phyloP scores from a whole-genome alignment of 768 basidiomycete genomes.

The Macrolepiota dolichaula region DNA sequence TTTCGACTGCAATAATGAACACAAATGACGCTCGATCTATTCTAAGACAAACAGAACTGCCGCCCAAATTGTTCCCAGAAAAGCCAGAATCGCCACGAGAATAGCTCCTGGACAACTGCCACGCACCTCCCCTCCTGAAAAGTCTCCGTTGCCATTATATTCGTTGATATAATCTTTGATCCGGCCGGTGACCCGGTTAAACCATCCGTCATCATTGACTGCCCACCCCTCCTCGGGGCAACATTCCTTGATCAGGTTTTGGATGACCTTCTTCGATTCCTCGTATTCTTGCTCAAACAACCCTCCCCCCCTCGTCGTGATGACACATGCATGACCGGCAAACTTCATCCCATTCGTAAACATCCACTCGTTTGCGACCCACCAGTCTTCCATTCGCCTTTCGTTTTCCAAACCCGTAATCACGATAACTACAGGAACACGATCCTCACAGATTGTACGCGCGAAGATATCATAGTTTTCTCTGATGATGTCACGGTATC shows the following conservation, averaged over 20 bases:
- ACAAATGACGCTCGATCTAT: no score
- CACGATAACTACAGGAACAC: constrained; percentile 2
- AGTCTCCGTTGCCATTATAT: no score
- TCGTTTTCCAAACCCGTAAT: neutral
- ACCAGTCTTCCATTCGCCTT: neutral
- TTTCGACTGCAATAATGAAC: no score
- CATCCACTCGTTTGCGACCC: neutral
- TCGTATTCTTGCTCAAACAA: constrained; percentile 13
- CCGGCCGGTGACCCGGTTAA: no score
- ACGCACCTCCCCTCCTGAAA: no score
- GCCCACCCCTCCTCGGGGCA: neutral
- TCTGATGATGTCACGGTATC: neutral
- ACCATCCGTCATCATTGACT: neutral
- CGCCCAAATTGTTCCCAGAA: no score
- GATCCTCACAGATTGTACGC: neutral
- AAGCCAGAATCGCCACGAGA: no score
- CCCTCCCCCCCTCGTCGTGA: neutral
- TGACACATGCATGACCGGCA: constrained; percentile 7
- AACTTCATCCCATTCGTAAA: constrained; percentile 2
- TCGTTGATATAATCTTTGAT: no score
- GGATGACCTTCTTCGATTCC: constrained; percentile 1
- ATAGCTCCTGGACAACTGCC: no score
- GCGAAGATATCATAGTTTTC: constrained; percentile 3
- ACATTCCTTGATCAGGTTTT: neutral
- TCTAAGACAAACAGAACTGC: no score